Evolutionary conservation across 1,139 yeast genomes (phyloP), one percentile per base, ranked within the genome.

Genomic region (Nakaseomyces bracarensis): DNA sequence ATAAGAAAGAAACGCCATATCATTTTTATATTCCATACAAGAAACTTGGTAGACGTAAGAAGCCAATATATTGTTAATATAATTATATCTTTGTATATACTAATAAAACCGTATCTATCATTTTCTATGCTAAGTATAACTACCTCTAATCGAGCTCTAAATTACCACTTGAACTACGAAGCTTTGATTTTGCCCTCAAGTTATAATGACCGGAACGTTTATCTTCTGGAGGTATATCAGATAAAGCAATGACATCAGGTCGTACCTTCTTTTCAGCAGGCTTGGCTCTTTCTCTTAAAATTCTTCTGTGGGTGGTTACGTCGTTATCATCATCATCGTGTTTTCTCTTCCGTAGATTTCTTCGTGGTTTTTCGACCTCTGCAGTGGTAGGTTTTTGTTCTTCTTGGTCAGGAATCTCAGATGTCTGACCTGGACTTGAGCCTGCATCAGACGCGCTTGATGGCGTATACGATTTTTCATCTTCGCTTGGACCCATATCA

Each of bases 131-230:
- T n/a, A n/a, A n/a, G n/a, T n/a, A n/a, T n/a, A n/a, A n/a, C n/a
- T n/a, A n/a, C n/a, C n/a, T 39, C 45, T 43, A 53, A 49, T 28
- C 18, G 39, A 19, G 30, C 11, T 35, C 38, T 4, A 35, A 20
- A n/a, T 23, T 16, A 6, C 38, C 38, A 37, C 41, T 36, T 47
- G 46, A 15, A 48, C 63, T 48, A 52, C 63, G 54, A 10, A 58
- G 47, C 43, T 57, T 58, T 8, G 63, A 58, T 46, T 54, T 55
- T 4, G 61, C 58, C n/a, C 64, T 51, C 23, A 59, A 41, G 41
- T 59, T 59, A 46, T 59, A 58, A 41, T 58, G 61, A 3, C 51
- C 48, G 2, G 63, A 57, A 21, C 62, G 44, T 31, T 52, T 56
- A 22, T 56, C 61, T 31, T 49, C 47, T 31, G 49, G 54, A 3